Conservation (phyloP, 139 green algal species). For the Pedinophyceae sp. region DNA sequence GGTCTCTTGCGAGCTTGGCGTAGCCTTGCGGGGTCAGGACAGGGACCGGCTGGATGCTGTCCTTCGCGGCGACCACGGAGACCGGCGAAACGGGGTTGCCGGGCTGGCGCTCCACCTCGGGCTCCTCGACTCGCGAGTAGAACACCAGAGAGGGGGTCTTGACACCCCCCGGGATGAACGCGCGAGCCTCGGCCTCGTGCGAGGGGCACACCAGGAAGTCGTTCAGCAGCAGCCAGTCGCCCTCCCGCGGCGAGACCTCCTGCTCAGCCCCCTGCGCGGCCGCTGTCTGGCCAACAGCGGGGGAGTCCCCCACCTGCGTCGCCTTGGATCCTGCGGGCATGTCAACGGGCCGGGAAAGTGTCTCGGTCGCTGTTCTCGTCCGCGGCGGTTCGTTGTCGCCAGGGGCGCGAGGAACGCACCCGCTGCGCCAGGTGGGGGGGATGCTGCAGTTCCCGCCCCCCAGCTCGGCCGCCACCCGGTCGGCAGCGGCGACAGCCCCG, state of each 20-base stretch:
- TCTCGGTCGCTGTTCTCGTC: background rate
- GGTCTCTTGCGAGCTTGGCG: slow-evolving; percentile 30
- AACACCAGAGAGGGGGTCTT: slow-evolving; percentile 74
- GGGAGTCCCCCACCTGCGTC: slow-evolving; percentile 4
- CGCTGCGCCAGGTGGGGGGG: too few species aligned
- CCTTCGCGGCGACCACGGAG: background rate
- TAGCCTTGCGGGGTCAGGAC: slow-evolving; percentile 38
- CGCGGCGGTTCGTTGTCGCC: background rate
- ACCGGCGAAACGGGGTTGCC: background rate
- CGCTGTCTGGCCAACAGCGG: background rate
- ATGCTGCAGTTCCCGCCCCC: too few species aligned
- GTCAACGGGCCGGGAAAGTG: background rate
- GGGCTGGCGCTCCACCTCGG: slow-evolving; percentile 11
- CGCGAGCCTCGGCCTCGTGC: slow-evolving; percentile 24
- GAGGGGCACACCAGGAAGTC: slow-evolving; percentile 52
- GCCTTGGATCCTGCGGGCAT: background rate
- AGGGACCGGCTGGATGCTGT: slow-evolving; percentile 6
- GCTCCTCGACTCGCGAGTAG: slow-evolving; percentile 25
- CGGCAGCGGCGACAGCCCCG: background rate
- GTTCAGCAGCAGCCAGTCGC: slow-evolving; percentile 75
- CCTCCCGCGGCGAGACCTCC: background rate
- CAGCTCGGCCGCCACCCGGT: background rate
- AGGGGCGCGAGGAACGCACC: background rate
- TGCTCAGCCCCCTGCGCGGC: background rate
- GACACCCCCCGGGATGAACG: slow-evolving; percentile 43